Evolutionary conservation across 345 rosid genomes (phyloP).

Genomic region (Salix koriyanagi): DNA sequence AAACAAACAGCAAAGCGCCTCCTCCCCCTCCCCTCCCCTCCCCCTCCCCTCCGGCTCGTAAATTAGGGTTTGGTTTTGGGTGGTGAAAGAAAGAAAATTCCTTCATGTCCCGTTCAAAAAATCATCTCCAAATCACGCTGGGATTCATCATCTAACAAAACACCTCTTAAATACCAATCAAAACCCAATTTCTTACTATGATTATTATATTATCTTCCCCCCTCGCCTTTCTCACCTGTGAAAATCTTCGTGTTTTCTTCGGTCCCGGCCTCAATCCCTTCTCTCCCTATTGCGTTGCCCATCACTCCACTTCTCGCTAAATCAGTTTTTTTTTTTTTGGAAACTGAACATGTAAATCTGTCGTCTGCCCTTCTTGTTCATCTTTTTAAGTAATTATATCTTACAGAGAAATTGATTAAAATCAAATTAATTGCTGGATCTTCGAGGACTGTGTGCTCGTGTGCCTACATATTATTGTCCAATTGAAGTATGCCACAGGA

Average conservation of each 20-base stretch:
- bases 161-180: background rate
- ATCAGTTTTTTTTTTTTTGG: background rate
- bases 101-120: background rate
- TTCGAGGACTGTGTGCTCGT: background rate
- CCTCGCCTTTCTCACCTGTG: slow-evolving; percentile 31
- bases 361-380: background rate
- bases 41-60: background rate
- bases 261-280: slow-evolving; percentile 96
- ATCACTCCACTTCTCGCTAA: slow-evolving; percentile 71
- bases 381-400: background rate
- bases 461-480: background rate
- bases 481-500: slow-evolving; percentile 47
- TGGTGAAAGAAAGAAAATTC: background rate
- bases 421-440: background rate
- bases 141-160: background rate
- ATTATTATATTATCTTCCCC: slow-evolving; percentile 41
- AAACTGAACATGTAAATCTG: background rate
- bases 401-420: background rate
- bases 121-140: background rate
- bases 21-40: accelerated
- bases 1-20: background rate
- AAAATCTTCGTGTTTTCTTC: slow-evolving; percentile 69
- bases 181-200: slow-evolving; percentile 40
- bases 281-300: slow-evolving; percentile 82
- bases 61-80: background rate